Evolutionary conservation across 2,329 filamentous ascomycete species (phyloP), one percentile per base, ranked within the genome.

Genomic region (Gnomoniopsis sp.): DNA sequence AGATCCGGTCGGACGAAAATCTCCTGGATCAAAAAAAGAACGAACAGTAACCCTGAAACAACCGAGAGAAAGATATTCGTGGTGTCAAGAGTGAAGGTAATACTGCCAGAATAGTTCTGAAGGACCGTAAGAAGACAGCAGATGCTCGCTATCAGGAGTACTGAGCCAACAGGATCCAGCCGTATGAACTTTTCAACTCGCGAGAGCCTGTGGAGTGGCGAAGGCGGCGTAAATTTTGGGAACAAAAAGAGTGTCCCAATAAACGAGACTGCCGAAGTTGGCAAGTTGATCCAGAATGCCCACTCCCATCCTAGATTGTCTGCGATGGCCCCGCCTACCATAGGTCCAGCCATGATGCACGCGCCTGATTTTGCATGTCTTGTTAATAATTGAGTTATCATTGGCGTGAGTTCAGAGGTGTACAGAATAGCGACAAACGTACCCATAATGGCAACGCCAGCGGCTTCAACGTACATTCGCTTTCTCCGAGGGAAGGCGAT

Each of bases 401-500:
- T 23, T 7, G 44, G 7, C 46, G 6, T 23, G 10, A 12, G n/a
- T 2, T 14, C 22, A 34, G 33, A 23, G 17, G 15, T 23, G 26
- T 14, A 23, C n/a, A 22, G 21, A 6, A 47, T 41, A 3, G 38
- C 12, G 14, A 12, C n/a, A 15, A 41, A 47, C 44, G 22, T 26
- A 30, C 62, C 62, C 44, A 62, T 62, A 33, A 64, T 46, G 26
- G 65, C 59, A 44, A 59, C 61, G 46, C 64, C 64, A 49, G 61
- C 60, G 51, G 52, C 52, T 54, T 56, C 44, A 10, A 50, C 74
- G 30, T 72, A 68, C 1, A 65, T 74, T 58, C 75, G 65, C 58
- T 75, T 73, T 15, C 69, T 66, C 1, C 76, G 65, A 3, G 74
- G 74, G 2, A 75, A 71, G 21, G 66, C 63, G 49, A 67, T 61